Base-by-base conservation (phyloP, 306 rosid genomes). In the Gynostemma pentaphyllum region DNA sequence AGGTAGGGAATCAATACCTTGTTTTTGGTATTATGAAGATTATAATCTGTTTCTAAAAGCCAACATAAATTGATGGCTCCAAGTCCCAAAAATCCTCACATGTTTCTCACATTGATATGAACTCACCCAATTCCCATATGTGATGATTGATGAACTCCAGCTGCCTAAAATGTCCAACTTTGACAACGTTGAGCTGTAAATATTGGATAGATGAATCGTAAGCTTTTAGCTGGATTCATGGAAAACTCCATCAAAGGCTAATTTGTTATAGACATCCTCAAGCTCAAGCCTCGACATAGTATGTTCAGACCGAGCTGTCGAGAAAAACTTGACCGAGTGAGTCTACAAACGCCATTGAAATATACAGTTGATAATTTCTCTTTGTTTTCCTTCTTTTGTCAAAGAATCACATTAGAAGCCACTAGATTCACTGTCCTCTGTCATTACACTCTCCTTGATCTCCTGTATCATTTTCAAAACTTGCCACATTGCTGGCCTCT, bases 401-500 rank as follows among this genome's bases (percentile, higher is more conserved):
- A 40, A 24, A 7, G 23, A 61, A 41, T 29, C 5, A 0, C 1
- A 15, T 61, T 41, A 61, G 41, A 40, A 61, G 50, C 66, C 66
- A 24, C 66, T 40, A 61, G 66, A 61, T 61, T 61, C 66, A 41
- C 66, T 61, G 34, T 80, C 81, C 57, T 82, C 84, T 47, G 66
- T 57, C 10, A 69, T 40, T 22, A 78, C 86, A 45, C 86, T 82
- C 78, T 85, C 91, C 74, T 88, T 91, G n/a, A 91, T 85, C 78
- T 84, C 86, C 71, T 83, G 89, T 64, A 91, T 83, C 95, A 88
- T 82, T 78, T 83, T 82, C 81, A 88, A 75, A 45, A 85, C 95
- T 74, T 85, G 96, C 96, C 95, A 80, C 92, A 88, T 91, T 11
- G 87, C 76, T 3, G 98, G 98, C 76, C 98, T 85, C 83, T 91